phyloP scores from a whole-genome alignment of 2,329 filamentous ascomycete species.

The Aspergillus fumigatiaffinis region DNA sequence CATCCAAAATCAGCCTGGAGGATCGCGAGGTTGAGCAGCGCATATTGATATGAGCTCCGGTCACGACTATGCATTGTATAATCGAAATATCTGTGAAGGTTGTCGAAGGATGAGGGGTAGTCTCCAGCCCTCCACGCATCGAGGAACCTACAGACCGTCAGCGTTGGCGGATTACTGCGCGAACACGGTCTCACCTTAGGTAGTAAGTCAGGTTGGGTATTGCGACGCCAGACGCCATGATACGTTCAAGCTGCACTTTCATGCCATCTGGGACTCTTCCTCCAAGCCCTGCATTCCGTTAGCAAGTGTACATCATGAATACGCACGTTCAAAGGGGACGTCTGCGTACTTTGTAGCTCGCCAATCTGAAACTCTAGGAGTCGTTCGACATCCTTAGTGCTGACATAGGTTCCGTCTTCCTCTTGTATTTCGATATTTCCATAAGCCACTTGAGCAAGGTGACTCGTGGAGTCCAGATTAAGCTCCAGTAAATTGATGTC shows the following conservation, averaged over 20 bases:
- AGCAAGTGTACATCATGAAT: slow-evolving; percentile 9
- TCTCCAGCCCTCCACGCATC: slow-evolving; percentile 91
- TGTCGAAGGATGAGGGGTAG: slow-evolving; percentile 84
- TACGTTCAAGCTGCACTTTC: slow-evolving; percentile 63
- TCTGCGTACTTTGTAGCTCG: slow-evolving; percentile 68
- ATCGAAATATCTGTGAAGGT: slow-evolving; percentile 91
- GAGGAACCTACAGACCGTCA: slow-evolving; percentile 62
- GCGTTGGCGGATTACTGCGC: neutral
- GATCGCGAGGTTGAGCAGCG: slow-evolving; percentile 86
- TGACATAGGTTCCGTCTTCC: slow-evolving; percentile 50
- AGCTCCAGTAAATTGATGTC: slow-evolving; percentile 61
- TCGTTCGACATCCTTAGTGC: slow-evolving; percentile 74
- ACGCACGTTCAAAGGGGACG: slow-evolving; percentile 15
- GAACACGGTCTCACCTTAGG: slow-evolving; percentile 52
- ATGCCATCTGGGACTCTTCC: slow-evolving; percentile 72
- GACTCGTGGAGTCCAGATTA: slow-evolving; percentile 49
- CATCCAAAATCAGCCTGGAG: slow-evolving; percentile 95
- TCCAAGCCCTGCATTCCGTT: slow-evolving; percentile 59
- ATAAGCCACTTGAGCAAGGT: slow-evolving; percentile 50
- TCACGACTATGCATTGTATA: slow-evolving; percentile 87
- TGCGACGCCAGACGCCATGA: slow-evolving; percentile 64
- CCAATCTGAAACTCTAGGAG: slow-evolving; percentile 85
- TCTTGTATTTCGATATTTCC: slow-evolving; percentile 43
- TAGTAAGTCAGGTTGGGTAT: slow-evolving; percentile 73
- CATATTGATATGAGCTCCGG: slow-evolving; percentile 88